Base-by-base conservation (phyloP, 805 yeast species). In the Lipomyces kockii region DNA sequence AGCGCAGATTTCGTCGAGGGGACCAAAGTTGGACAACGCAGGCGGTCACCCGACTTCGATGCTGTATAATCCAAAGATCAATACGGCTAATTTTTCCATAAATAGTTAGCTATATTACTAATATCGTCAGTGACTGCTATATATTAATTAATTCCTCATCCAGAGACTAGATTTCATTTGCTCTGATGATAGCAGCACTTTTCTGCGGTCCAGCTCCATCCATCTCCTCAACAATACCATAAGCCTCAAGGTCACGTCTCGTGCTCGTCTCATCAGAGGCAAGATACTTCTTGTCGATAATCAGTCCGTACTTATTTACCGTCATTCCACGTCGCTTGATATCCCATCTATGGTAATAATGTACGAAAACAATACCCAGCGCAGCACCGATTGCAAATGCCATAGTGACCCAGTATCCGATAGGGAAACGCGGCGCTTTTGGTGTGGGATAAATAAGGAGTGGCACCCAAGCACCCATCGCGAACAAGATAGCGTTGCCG, bases 391-490 rank as follows among this genome's bases (percentile, higher is more conserved):
- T 14, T n/a, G 20, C 9, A 8, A 51, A 60, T 9, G 37, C 65
- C 67, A 71, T 25, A 66, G 70, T 34, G 17, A 43, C 32, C 55
- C 35, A 61, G 58, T 63, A 74, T 1, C 76, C 76, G 60, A 73
- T 72, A 51, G 64, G 66, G 39, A 64, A 74, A 22, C 72, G 61
- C 12, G 76, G 76, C 2, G 74, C 73, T 25, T 74, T 75, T 1
- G 66, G 73, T 4, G 76, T 74, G 51, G 73, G 71, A 81, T 82
- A 82, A 9, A 81, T 81, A 37, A 82, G 72, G 11, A 83, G 80
- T 1, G 86, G 76, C 39, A 78, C 58, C 77, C 78, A 77, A 14
- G 80, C 77, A 62, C 73, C 75, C 52, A 78, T 74, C 3, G 78
- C 75, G 65, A 74, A 78, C 17, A 78, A 71, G 60, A 78, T 62